Percentiles rank a stretch among this genome's conserved stretches.
Evolutionary conservation across 2,329 filamentous ascomycete genomes (phyloP).

Genomic region (Scedosporium minutisporum): DNA sequence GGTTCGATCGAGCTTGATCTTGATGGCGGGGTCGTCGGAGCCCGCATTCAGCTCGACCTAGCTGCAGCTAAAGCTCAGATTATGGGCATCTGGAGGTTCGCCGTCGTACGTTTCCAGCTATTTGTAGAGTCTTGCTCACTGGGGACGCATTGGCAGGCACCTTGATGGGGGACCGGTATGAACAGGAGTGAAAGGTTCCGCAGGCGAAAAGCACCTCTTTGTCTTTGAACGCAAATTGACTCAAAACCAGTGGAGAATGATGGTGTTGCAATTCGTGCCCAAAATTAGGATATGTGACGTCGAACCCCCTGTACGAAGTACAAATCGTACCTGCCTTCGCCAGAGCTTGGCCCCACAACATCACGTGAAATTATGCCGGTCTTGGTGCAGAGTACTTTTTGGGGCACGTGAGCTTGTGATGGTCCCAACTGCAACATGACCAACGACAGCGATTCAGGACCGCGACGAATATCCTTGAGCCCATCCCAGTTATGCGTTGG

Average conservation of each 20-base stretch:
- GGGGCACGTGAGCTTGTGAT: no score
- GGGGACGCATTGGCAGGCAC: no score
- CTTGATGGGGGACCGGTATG: no score
- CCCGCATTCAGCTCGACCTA: neutral
- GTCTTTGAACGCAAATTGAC: neutral
- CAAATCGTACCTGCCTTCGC: no score
- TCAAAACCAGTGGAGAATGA: neutral
- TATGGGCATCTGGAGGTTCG: neutral
- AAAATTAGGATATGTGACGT: constrained; percentile 2
- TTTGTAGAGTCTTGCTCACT: no score
- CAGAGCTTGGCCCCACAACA: neutral
- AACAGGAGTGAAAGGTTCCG: neutral
- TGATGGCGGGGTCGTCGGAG: neutral
- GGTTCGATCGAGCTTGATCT: neutral
- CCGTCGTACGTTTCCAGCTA: no score
- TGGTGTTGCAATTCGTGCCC: neutral
- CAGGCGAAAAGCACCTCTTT: neutral
- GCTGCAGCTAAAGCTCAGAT: neutral
- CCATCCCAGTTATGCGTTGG: no score
- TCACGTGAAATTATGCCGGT: neutral
- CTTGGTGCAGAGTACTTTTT: neutral
- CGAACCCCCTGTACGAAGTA: neutral
- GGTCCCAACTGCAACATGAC: no score
- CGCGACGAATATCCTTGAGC: no score
- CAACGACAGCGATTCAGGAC: no score